These are phyloP conservation scores for Linum tenue DNA, from an alignment of 345 rosid genomes.

Conservation along the genomic window DNA sequence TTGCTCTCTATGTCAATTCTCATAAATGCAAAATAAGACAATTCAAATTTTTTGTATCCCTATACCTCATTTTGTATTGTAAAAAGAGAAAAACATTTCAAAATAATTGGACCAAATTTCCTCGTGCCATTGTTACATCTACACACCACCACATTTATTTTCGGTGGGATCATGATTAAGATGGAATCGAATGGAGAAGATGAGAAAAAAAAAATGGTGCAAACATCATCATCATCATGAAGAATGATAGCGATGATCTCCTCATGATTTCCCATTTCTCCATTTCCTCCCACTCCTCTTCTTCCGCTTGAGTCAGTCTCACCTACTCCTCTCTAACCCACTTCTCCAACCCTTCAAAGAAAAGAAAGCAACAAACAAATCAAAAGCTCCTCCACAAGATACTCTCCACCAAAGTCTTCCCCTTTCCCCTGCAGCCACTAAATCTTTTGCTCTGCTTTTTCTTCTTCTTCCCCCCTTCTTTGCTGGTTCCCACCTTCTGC, in stretches of 20 bases:
- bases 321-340: background rate
- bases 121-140: no score
- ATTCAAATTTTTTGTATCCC: no score
- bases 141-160: no score
- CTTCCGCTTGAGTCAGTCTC: background rate
- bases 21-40: no score
- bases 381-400: background rate
- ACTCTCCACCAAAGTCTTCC: background rate
- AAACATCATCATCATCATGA: background rate
- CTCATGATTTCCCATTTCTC: background rate
- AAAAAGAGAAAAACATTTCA: no score
- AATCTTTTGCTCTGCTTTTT: constrained; percentile 2
- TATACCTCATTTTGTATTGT: no score
- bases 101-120: no score
- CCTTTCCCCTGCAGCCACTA: background rate
- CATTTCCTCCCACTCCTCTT: no score
- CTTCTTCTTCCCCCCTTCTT: background rate
- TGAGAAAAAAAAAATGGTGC: background rate
- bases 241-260: constrained; percentile 12
- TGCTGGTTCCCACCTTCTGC: constrained; percentile 25
- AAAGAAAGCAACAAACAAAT: no score
- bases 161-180: no score
- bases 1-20: no score
- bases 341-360: background rate
- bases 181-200: no score